Conservation (phyloP, 176 grass and related monocot genomes). For the Pontederia paniculata region DNA sequence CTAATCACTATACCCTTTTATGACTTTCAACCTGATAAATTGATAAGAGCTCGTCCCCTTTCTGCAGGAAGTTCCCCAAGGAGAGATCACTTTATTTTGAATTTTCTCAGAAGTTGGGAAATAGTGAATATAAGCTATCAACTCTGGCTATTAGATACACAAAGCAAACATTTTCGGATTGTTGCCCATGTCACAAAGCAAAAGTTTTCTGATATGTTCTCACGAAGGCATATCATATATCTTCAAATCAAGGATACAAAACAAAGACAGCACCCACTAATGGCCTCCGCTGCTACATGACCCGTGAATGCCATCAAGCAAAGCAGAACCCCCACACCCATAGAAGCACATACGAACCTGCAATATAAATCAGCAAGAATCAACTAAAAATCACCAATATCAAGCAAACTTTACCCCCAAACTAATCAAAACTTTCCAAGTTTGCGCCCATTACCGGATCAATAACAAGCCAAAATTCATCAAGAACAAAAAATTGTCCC, state of each 20-base stretch:
- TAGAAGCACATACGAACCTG: constrained; percentile 36
- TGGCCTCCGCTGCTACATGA: constrained; percentile 44
- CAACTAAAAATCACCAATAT: not conserved
- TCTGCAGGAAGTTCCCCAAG: no score
- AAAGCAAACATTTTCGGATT: no score
- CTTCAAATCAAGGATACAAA: constrained; percentile 30
- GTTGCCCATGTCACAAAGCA: no score
- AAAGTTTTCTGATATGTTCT: no score
- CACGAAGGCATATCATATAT: not conserved
- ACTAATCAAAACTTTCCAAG: not conserved
- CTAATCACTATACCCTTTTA: no score
- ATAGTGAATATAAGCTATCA: no score
- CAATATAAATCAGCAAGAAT: not conserved
- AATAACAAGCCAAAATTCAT: not conserved
- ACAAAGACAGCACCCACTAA: constrained; percentile 44
- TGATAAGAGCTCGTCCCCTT: no score
- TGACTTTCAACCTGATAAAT: no score
- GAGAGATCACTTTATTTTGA: no score
- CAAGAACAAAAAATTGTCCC: not conserved
- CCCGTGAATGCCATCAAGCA: constrained; percentile 36
- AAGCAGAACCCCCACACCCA: constrained; percentile 31
- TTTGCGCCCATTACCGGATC: no score
- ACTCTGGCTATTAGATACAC: no score
- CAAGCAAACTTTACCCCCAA: not conserved
- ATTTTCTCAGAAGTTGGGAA: no score